Base-by-base conservation (phyloP, 2,329 filamentous ascomycete species). In the Sporothrix pallida region DNA sequence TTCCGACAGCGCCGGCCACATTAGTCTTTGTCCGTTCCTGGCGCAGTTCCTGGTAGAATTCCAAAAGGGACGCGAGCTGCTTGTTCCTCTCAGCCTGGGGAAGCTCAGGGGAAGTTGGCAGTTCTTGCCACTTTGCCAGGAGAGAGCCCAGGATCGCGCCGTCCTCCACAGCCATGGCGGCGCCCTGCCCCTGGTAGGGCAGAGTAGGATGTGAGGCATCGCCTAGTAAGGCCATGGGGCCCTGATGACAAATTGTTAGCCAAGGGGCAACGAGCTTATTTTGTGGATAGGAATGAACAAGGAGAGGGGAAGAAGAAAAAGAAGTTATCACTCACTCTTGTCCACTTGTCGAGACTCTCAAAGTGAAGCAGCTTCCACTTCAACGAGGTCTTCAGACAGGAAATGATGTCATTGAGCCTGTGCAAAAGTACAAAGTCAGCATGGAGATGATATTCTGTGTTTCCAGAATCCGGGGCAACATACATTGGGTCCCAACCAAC, bases 31-130 rank as follows among this genome's bases (percentile, higher is more conserved):
- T 56, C n/a, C 52, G 52, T 20, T 56, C n/a, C 20, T 56, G 52
- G n/a, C 52, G 52, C 20, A 56, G 52, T 23, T 56, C 52, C 12
- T 56, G 52, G n/a, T 56, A 56, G 52, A 56, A 56, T n/a, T 23
- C n/a, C 6, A 56, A 20, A 20, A 56, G 52, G 7, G 52, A 56
- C 9, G 52, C 52, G 7, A 56, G 52, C 52, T 56, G 52, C 52
- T 4, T 56, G 12, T 56, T 56, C n/a, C 23, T 20, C n/a, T 56
- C n/a, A 56, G 20, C n/a, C 12, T 56, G 52, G 12, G 7, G 7
- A 20, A 56, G 20, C 7, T 7, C 52, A 8, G 20, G 20, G 7
- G 52, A 56, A 10, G 20, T 12, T 23, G 20, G 52, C n/a, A 26
- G n/a, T 20, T 56, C 52, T 12, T 56, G 20, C 20, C 52, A 56